Conservation (phyloP, 768 basidiomycete species). For the Hortiboletus campestris region DNA sequence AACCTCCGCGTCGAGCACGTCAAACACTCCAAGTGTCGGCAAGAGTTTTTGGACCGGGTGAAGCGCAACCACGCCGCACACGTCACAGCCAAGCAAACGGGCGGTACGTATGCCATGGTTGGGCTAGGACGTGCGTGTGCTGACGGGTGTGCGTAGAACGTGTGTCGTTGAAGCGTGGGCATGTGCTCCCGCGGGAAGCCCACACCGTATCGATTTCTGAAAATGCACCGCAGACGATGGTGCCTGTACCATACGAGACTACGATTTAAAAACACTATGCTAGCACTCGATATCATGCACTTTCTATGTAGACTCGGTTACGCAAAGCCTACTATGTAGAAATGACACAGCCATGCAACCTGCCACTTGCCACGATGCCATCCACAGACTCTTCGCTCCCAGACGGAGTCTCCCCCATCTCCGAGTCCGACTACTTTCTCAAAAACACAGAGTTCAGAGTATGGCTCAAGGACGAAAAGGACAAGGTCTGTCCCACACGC, state of each 20-base stretch:
- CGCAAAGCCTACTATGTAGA: background rate
- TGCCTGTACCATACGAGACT: slow-evolving; percentile 92
- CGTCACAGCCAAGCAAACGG: slow-evolving; percentile 84
- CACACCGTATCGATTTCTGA: slow-evolving; percentile 66
- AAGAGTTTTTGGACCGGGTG: slow-evolving; percentile 96
- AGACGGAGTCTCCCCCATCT: slow-evolving; percentile 57
- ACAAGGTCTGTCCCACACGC: slow-evolving; percentile 42
- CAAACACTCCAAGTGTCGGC: slow-evolving; percentile 93
- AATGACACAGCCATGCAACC: slow-evolving; percentile 13
- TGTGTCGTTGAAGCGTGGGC: slow-evolving; percentile 82
- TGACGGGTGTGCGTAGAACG: slow-evolving; percentile 51
- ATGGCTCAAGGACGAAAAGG: slow-evolving; percentile 79
- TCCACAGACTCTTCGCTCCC: slow-evolving; percentile 48
- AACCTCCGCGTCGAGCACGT: slow-evolving; percentile 97
- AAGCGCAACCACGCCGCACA: slow-evolving; percentile 86
- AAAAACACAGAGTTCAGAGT: slow-evolving; percentile 83
- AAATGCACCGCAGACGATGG: slow-evolving; percentile 91
- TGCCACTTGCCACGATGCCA: slow-evolving; percentile 6
- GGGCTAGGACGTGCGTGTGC: background rate
- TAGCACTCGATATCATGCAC: slow-evolving; percentile 10
- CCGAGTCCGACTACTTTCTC: slow-evolving; percentile 84
- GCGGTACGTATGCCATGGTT: slow-evolving; percentile 50
- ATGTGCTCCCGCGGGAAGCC: slow-evolving; percentile 76
- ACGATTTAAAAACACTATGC: slow-evolving; percentile 65
- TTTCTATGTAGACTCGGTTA: too few relatives aligned